Evolutionary conservation across 192 early-diverging fungal species (phyloP).

Genomic region (Podila horticola): DNA sequence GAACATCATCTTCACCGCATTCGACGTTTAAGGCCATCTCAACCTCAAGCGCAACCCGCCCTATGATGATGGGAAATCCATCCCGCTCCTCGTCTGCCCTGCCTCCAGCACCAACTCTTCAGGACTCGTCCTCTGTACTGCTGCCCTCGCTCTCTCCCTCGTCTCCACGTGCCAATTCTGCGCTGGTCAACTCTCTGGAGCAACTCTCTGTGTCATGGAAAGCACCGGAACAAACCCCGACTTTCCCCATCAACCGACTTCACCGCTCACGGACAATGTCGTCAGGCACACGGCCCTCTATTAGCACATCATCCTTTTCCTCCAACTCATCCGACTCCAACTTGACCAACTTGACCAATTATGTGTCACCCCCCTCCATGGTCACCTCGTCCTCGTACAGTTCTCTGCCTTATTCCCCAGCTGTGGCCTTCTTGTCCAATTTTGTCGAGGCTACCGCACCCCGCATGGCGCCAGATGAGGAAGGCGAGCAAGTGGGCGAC

Average conservation of each 20-base stretch:
- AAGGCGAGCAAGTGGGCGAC: slow-evolving; percentile 79
- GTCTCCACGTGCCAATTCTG: slow-evolving; percentile 34
- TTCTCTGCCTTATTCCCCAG: slow-evolving; percentile 46
- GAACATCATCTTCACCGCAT: background rate
- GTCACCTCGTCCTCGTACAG: slow-evolving; percentile 45
- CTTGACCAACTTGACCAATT: background rate
- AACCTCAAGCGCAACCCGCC: slow-evolving; percentile 25
- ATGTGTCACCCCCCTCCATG: slow-evolving; percentile 18
- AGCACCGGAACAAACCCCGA: slow-evolving; percentile 43
- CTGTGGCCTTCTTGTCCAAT: slow-evolving; percentile 44
- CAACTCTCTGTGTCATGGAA: slow-evolving; percentile 50
- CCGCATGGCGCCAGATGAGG: slow-evolving; percentile 51
- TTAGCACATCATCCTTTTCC: slow-evolving; percentile 26
- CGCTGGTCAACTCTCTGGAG: slow-evolving; percentile 41
- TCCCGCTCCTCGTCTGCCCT: slow-evolving; percentile 31
- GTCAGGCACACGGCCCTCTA: slow-evolving; percentile 22
- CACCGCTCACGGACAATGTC: slow-evolving; percentile 48
- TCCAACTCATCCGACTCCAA: slow-evolving; percentile 17
- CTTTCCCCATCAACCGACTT: slow-evolving; percentile 46
- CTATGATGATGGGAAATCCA: slow-evolving; percentile 43
- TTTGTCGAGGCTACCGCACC: slow-evolving; percentile 29
- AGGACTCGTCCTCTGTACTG: slow-evolving; percentile 21
- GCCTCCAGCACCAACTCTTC: slow-evolving; percentile 29
- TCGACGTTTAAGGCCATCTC: background rate
- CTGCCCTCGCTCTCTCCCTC: slow-evolving; percentile 42